phyloP scores from a whole-genome alignment of 768 basidiomycete species.

The Mycena rebaudengoi region DNA sequence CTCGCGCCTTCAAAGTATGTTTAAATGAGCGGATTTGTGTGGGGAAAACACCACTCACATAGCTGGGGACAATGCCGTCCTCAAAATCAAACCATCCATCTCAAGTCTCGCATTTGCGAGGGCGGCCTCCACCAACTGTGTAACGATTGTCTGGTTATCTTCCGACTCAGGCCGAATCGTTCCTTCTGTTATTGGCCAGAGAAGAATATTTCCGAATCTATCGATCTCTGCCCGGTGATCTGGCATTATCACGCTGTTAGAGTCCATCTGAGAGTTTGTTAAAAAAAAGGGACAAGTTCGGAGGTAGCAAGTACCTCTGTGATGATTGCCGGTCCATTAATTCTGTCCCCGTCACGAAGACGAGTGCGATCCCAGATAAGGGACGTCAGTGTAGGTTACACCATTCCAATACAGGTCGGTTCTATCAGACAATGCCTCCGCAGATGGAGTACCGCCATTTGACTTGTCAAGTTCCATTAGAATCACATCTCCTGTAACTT shows the following conservation, averaged over 20 bases:
- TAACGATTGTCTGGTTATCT: slow-evolving; percentile 26
- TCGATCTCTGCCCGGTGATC: slow-evolving; percentile 38
- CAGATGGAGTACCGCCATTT: slow-evolving; percentile 12
- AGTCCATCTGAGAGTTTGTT: slow-evolving; percentile 28
- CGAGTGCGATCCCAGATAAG: slow-evolving; percentile 35
- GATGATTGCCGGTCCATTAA: slow-evolving; percentile 36
- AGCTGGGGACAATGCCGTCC: slow-evolving; percentile 36
- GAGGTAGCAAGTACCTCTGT: slow-evolving; percentile 27
- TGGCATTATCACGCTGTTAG: slow-evolving; percentile 36
- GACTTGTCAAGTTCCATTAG: slow-evolving; percentile 17
- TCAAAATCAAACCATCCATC: slow-evolving; percentile 39
- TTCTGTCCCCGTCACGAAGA: slow-evolving; percentile 30
- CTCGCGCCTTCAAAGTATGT: slow-evolving; percentile 27
- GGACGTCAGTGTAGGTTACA: slow-evolving; percentile 26
- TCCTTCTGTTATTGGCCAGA: slow-evolving; percentile 29
- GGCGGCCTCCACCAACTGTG: slow-evolving; percentile 33
- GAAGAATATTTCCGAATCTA: slow-evolving; percentile 35
- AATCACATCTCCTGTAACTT: slow-evolving; percentile 25
- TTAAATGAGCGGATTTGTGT: too few species aligned
- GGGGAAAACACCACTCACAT: slow-evolving; percentile 26
- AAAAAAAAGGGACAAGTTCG: background rate
- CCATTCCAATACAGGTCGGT: slow-evolving; percentile 31
- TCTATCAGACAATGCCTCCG: slow-evolving; percentile 7
- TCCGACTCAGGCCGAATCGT: slow-evolving; percentile 18
- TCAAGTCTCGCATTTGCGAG: slow-evolving; percentile 34